Conservation (phyloP, 371 early-diverging fungal species). For the Rhizopus delemar region DNA sequence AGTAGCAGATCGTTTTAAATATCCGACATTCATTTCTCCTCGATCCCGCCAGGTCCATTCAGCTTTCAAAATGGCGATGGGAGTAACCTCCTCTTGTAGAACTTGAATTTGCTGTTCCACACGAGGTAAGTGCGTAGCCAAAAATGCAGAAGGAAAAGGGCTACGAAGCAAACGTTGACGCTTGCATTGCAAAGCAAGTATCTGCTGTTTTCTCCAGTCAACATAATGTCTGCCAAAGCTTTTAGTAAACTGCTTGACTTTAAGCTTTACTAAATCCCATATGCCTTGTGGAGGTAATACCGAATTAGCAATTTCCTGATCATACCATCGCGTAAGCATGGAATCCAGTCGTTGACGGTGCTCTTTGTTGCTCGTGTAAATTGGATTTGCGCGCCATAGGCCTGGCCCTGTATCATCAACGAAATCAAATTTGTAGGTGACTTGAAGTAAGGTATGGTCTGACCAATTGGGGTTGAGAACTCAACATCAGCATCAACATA, state of each 20-base stretch:
- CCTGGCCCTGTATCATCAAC: slow-evolving; percentile 1
- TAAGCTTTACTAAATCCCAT: not conserved
- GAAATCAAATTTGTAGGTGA: not conserved
- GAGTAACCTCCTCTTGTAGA: not conserved
- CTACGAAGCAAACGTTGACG: not conserved
- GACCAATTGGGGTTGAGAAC: not conserved
- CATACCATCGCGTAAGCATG: no score
- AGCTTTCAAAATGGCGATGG: not conserved
- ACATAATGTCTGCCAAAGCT: not conserved
- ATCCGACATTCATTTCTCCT: slow-evolving; percentile 6
- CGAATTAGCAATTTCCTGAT: no score
- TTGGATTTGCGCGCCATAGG: slow-evolving; percentile 9
- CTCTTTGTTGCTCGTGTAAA: no score
- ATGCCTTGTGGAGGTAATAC: no score
- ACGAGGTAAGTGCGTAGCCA: not conserved
- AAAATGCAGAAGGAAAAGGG: no score
- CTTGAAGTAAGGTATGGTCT: slow-evolving; percentile 7
- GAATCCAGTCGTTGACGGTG: no score
- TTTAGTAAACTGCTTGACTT: not conserved
- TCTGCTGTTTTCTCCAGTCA: not conserved
- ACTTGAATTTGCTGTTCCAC: not conserved
- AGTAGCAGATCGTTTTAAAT: not conserved
- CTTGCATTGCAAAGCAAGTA: slow-evolving; percentile 3
- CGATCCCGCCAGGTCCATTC: slow-evolving; percentile 3
- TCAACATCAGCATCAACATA: not conserved